Base-by-base conservation (phyloP, 257 asterid species). In the Anisodus acutangulus region DNA sequence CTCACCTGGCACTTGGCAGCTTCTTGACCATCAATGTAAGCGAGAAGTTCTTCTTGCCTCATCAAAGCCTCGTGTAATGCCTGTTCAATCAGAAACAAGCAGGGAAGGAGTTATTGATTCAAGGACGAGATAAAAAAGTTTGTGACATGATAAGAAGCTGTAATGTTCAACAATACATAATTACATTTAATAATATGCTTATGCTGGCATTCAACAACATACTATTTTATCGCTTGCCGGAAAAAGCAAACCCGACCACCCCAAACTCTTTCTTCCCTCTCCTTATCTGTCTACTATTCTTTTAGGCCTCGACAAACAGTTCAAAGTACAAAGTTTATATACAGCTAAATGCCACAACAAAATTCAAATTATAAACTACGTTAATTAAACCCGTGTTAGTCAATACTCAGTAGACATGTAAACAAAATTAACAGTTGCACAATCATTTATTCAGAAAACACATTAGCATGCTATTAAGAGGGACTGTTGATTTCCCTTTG, bases 31-130 rank as follows among this genome's bases (percentile, higher is more conserved):
- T 97, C 99, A 26, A 97, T 93, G 82, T 93, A 95, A 68, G 99
- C 98, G 59, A 97, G 98, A 84, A 96, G 91, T 83, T 94, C 99
- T 87, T 94, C 99, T 87, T 96, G 99, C 90, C 92, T 96, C 99
- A 95, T 93, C 88, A 93, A 86, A 78, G 98, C 97, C 87, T 95
- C 98, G 55, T 95, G 91, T 84, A 95, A 88, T 85, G 99, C 98
- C 99, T 97, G 88, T 83, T 64, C 91, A 66, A 79, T 80, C 51
- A 69, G 58, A 87, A 79, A 85, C 47, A 43, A 60, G 9, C 39
- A 47, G 49, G 16, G 47, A 64, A 57, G 66, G 78, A 83, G 17
- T 37, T 74, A 76, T 78, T 64, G 45, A 58, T 43, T 11, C 54
- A 53, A 71, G 17, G 3, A 47, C 2, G 13, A 31, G 31, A 71